A percentile compares a stretch with the other conserved stretches of the same genome.
These are phyloP conservation scores for Phytophthora tentaculata DNA, from an alignment of 352 stramenopile species.

Conservation along the genomic window DNA sequence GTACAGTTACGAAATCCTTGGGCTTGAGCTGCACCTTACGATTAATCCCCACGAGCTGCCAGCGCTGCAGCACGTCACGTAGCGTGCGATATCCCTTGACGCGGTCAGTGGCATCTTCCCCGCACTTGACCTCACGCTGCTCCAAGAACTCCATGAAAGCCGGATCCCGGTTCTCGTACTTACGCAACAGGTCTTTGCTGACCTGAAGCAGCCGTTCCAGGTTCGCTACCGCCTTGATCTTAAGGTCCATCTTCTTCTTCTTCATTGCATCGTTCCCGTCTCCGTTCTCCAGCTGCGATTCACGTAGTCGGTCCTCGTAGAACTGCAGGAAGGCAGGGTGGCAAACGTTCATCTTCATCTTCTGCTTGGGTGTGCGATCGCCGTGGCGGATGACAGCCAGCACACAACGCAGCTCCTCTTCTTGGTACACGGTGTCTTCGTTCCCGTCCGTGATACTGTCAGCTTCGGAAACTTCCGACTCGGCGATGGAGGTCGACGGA, in stretches of 20 bases:
- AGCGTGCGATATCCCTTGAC: constrained; percentile 89
- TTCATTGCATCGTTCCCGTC: constrained; percentile 36
- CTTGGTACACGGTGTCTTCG: constrained; percentile 47
- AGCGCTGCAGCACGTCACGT: constrained; percentile 96
- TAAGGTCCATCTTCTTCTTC: constrained; percentile 83
- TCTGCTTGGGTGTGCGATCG: constrained; percentile 99
- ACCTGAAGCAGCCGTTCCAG: constrained; percentile 81
- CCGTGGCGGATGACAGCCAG: constrained; percentile 99
- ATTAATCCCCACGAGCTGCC: constrained; percentile 97
- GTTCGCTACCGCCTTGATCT: constrained; percentile 88
- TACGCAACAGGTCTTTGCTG: constrained; percentile 73
- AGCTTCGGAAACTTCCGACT: constrained; percentile 34
- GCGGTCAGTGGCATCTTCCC: constrained; percentile 72
- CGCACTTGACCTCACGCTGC: constrained; percentile 62
- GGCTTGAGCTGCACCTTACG: constrained; percentile 97
- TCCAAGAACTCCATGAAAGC: constrained; percentile 71
- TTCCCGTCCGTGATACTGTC: constrained; percentile 36
- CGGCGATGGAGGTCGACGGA: constrained; percentile 36
- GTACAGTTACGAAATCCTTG: constrained; percentile 56
- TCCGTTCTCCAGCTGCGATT: constrained; percentile 36
- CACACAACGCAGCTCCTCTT: constrained; percentile 99
- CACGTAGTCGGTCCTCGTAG: constrained; percentile 66
- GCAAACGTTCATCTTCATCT: constrained; percentile 97
- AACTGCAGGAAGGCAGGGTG: constrained; percentile 91
- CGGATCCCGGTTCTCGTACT: constrained; percentile 66